Percentiles rank a stretch among this genome's conserved stretches.
These are phyloP conservation scores for Pseudogymnoascus verrucosus DNA, from an alignment of 2,329 filamentous ascomycete species.

Conservation along the genomic window DNA sequence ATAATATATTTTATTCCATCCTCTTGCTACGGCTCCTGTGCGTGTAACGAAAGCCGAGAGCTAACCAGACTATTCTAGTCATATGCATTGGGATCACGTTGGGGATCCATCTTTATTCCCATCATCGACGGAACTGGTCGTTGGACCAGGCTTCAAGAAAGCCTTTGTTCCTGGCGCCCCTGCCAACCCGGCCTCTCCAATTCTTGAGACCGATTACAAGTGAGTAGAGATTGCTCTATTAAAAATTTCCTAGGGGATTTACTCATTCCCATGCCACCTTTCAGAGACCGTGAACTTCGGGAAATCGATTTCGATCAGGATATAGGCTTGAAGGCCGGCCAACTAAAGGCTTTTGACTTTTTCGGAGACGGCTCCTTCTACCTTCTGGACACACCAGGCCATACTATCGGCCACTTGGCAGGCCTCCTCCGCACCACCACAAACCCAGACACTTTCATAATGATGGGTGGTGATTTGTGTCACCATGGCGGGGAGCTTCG, in stretches of 20 bases:
- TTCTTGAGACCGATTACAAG: not conserved
- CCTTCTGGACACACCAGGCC: not conserved
- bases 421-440: not conserved
- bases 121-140: not conserved
- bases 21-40: not conserved
- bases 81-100: not conserved
- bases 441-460: not conserved
- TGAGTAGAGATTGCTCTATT: not conserved
- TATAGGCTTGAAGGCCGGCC: constrained; percentile 32
- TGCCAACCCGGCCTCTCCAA: not conserved
- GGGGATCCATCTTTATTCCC: not conserved
- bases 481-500: not conserved
- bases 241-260: not conserved
- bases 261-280: not conserved
- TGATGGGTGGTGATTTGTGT: not conserved
- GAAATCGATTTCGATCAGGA: constrained; percentile 27
- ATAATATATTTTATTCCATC: not conserved
- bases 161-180: not conserved
- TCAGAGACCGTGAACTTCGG: constrained; percentile 28
- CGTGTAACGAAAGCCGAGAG: not conserved
- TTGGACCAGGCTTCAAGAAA: not conserved
- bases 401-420: not conserved
- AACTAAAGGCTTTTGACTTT: constrained; percentile 27
- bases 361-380: not conserved
- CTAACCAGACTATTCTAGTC: not conserved